Evolutionary conservation across 2,329 filamentous ascomycete genomes (phyloP), one percentile per base, ranked within the genome.

Genomic region (Fusarium stilboides): DNA sequence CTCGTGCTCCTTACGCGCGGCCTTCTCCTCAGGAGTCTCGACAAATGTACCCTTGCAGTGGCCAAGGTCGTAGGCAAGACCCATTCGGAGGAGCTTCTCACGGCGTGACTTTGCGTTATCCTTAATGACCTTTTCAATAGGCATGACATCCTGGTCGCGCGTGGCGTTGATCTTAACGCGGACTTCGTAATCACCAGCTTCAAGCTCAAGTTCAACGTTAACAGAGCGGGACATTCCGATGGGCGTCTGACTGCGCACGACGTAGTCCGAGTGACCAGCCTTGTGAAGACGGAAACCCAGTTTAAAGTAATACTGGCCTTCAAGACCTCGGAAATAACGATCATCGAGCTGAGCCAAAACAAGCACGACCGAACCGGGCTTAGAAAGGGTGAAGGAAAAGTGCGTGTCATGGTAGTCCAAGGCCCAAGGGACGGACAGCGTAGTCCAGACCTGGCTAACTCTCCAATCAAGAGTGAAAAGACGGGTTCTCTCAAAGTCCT

Each of bases 51-150:
- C 89, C 75, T 92, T 92, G 66, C 87, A 87, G 76, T 92, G 89
- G 1, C 91, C 90, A 8, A 92, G 83, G 69, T 93, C 91, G 65
- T 92, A 92, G 2, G 89, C 89, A 52, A 89, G 83, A 3, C 91
- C 91, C n/a, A 91, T 88, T 13, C 88, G 84, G 2, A 90, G 84
- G 3, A 97, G 85, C 78, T 97, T 97, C 72, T 94, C 92, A 26
- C 92, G 78, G 7, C 86, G 81, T 3, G 82, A 82, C 53, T 88
- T 87, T 57, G 89, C 92, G 57, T 89, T 87, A 9, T 85, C 82
- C 50, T 88, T 86, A 24, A 95, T 87, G 2, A 92, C 88, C 37
- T 93, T 86, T 66, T 94, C 90, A 17, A 92, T 86, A 1, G 82
- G 80, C 26, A 82, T 56, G 2, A 80, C 83, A 1, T 82, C 79